Base-by-base conservation (phyloP, 2,329 filamentous ascomycete species). In the Lecanicillium sp. region DNA sequence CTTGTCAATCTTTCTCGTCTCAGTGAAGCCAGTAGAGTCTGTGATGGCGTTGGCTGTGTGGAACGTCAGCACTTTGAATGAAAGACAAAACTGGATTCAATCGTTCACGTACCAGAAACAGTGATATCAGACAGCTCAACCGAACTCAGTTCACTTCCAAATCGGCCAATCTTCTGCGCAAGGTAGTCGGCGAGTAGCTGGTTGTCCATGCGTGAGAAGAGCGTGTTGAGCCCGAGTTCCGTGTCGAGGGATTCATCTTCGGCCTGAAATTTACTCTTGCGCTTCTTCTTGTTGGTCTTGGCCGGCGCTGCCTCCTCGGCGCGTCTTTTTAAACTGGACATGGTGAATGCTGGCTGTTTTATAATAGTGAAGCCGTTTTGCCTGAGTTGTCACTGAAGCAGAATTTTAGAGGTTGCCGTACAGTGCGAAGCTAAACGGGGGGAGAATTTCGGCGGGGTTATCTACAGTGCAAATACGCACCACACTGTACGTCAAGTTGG, bases 101-200 rank as follows among this genome's bases (percentile, higher is more conserved):
- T 8, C 2, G 5, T 11, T 27, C 11, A 47, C 44, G 11, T 5
- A 90, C 88, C 84, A 56, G 88, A 82, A 44, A 97, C 75, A 48
- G 86, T 83, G 59, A 88, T 72, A 62, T 96, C 90, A 49, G 87
- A 84, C 26, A 95, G 71, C 67, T 98, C 93, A 33, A 97, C 78
- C 1, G 82, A 72, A 57, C 87, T 95, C 59, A 96, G 66, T 44
- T 95, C 85, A 23, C 79, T 81, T 46, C 89, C 87, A 60, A 91
- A 94, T 20, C 85, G 78, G 54, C 78, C 81, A 45, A 87, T 84
- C 61, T 86, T 81, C 61, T 93, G 84, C 6, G 86, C 86, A 52
- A 96, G 74, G 63, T 95, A 83, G 63, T 96, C 91, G 2, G 90
- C 87, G 39, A 96, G 71, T 35, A 96, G 74, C 55, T 84, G 80